Conservation (phyloP, 108 stramenopile species). For the Discostella stelligeroides region DNA sequence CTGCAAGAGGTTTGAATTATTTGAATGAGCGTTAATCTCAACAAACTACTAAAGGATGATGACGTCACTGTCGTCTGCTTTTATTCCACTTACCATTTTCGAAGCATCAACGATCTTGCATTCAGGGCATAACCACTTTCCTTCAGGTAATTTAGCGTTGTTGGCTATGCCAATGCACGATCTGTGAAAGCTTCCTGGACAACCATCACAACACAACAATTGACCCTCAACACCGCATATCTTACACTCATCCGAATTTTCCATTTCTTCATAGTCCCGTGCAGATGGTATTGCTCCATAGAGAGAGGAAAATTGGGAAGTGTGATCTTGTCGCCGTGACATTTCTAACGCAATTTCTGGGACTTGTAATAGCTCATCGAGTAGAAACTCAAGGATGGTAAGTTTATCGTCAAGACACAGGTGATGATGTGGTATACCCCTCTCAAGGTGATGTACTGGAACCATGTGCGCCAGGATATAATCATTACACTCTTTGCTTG, state of each 20-base stretch:
- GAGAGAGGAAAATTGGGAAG: constrained; percentile 17
- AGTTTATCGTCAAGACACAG: constrained; percentile 66
- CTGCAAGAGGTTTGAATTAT: background rate
- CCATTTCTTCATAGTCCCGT: constrained; percentile 58
- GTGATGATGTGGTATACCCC: constrained; percentile 73
- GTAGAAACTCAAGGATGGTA: constrained; percentile 73
- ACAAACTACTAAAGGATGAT: background rate
- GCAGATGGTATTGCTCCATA: constrained; percentile 52
- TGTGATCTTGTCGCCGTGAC: constrained; percentile 36
- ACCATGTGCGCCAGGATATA: constrained; percentile 60
- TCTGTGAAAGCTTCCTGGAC: constrained; percentile 69
- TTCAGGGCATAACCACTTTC: constrained; percentile 84
- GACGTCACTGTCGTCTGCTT: background rate
- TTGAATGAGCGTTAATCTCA: background rate
- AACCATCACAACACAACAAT: constrained; percentile 85
- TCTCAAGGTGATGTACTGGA: constrained; percentile 56
- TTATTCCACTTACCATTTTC: constrained; percentile 31
- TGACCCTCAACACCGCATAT: constrained; percentile 81
- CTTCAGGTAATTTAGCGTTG: constrained; percentile 56
- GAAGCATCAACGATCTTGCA: constrained; percentile 68
- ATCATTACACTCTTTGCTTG: background rate
- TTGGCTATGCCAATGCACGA: constrained; percentile 57
- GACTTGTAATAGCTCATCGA: constrained; percentile 72
- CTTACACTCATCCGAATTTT: constrained; percentile 72
- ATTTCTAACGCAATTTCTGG: constrained; percentile 65